These are phyloP conservation scores for Cryptosporidium tyzzeri DNA, from an alignment of 169 alveolate species.

Conservation along the genomic window DNA sequence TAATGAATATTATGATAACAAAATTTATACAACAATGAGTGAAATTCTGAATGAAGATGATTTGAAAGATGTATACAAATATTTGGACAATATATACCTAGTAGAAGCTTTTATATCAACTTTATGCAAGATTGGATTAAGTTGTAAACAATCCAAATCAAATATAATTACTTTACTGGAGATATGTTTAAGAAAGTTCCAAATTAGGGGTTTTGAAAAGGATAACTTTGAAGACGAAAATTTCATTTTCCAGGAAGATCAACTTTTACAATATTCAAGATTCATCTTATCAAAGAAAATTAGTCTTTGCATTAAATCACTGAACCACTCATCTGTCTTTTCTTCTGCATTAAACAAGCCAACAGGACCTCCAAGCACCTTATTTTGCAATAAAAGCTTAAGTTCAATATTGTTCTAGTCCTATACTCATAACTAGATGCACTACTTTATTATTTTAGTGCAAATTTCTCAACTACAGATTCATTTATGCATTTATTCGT, in stretches of 20 bases:
- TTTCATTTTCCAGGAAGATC: neutral
- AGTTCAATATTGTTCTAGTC: neutral
- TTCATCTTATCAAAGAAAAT: constrained; percentile 22
- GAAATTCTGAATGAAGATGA: neutral
- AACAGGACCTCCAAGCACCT: neutral
- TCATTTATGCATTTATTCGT: no score
- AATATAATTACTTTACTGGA: constrained; percentile 1
- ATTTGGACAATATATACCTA: constrained; percentile 29
- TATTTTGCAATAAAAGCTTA: neutral
- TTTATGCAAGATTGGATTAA: constrained; percentile 42
- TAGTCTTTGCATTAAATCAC: neutral
- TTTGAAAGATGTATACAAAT: constrained; percentile 1
- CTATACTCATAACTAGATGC: neutral
- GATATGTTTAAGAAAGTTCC: neutral
- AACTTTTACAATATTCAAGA: constrained; percentile 7
- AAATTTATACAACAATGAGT: neutral
- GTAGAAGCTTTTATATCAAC: constrained; percentile 8
- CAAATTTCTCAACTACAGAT: no score
- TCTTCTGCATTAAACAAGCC: constrained; percentile 15
- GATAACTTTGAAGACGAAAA: neutral
- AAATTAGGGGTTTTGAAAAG: neutral
- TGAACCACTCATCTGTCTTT: constrained; percentile 24
- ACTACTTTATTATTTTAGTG: no score
- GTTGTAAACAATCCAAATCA: neutral
- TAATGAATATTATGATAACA: neutral